phyloP scores from a whole-genome alignment of 768 basidiomycete genomes.

The Clavulina sp. region DNA sequence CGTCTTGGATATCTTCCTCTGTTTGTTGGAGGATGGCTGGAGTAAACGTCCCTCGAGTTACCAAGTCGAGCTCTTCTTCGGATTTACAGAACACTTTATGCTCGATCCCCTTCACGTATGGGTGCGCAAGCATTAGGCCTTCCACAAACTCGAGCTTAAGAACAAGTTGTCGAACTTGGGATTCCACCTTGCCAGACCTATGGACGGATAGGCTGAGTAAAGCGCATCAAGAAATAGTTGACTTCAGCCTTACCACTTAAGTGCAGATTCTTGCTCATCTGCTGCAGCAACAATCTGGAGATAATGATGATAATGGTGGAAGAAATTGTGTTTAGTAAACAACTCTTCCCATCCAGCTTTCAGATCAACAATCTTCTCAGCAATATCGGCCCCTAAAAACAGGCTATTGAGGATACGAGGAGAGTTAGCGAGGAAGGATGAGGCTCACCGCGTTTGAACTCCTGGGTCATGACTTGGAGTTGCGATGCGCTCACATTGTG shows the following conservation, averaged over 20 bases:
- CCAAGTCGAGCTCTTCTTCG: constrained; percentile 74
- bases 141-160: constrained; percentile 97
- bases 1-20: constrained; percentile 59
- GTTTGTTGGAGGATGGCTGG: constrained; percentile 53
- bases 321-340: constrained; percentile 93
- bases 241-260: constrained; percentile 66
- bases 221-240: neutral
- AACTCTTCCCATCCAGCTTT: constrained; percentile 79
- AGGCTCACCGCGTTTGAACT: constrained; percentile 73
- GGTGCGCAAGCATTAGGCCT: constrained; percentile 79
- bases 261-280: constrained; percentile 62
- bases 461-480: constrained; percentile 88
- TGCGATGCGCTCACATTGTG: constrained; percentile 95
- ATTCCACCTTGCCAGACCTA: constrained; percentile 96
- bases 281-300: constrained; percentile 90
- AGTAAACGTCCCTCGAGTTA: constrained; percentile 75
- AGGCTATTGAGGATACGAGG: neutral
- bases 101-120: constrained; percentile 87
- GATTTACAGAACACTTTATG: constrained; percentile 67
- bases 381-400: constrained; percentile 23
- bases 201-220: constrained; percentile 6
- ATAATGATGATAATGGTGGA: constrained; percentile 91
- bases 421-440: neutral
- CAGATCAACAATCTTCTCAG: constrained; percentile 82
- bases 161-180: constrained; percentile 84